Conservation (phyloP, 129 eudicot genomes). For the Escallonia herrerae region DNA sequence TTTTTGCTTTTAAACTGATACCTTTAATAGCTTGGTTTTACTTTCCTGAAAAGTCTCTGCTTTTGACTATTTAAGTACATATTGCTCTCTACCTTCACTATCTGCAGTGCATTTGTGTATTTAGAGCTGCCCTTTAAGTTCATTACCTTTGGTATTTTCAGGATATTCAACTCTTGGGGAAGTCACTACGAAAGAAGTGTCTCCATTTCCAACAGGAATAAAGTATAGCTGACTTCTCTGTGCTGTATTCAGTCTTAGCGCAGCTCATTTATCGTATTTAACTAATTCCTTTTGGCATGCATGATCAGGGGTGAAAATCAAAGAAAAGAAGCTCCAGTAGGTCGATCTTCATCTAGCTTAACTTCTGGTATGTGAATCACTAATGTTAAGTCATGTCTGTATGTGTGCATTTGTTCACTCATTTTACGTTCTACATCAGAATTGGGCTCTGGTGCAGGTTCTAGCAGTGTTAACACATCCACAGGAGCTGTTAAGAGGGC, state of each 20-base stretch:
- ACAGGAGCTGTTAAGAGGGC: conserved; percentile 47
- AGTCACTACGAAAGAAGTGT: conserved; percentile 55
- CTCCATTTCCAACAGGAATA: conserved; percentile 51
- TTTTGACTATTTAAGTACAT: conserved; percentile 1
- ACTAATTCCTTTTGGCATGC: conserved; percentile 9
- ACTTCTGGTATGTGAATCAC: conserved; percentile 36
- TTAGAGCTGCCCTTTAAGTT: background rate
- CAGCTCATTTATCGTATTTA: conserved; percentile 4
- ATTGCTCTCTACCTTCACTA: background rate
- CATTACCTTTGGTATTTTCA: conserved; percentile 20
- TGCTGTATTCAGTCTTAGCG: conserved; percentile 6
- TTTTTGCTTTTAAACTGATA: background rate
- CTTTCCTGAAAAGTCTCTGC: conserved; percentile 6
- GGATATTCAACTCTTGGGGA: conserved; percentile 48
- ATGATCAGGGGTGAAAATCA: conserved; percentile 71
- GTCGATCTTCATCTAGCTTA: conserved; percentile 42
- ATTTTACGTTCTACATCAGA: conserved; percentile 24
- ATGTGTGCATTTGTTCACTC: background rate
- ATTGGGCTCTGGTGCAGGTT: conserved; percentile 32
- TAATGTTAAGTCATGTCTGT: background rate
- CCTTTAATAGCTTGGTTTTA: background rate
- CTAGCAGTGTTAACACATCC: conserved; percentile 34
- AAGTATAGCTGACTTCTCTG: conserved; percentile 34
- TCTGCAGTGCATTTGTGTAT: background rate
- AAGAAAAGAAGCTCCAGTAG: conserved; percentile 50